phyloP scores from a whole-genome alignment of 495 filamentous ascomycete species.

The Friedmanniomyces simplex region DNA sequence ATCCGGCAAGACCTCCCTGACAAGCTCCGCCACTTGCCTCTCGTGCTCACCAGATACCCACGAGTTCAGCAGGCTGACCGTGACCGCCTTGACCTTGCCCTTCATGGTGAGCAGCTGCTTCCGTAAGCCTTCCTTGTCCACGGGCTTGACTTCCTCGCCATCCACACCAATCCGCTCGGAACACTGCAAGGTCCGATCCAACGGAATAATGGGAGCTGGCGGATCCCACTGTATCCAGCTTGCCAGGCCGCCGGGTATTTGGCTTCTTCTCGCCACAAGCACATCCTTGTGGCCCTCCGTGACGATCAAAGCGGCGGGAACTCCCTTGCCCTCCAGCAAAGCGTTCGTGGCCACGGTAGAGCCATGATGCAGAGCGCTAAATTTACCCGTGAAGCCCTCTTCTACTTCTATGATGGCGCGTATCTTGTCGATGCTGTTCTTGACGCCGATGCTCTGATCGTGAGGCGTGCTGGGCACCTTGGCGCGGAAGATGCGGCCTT shows the following conservation, averaged over 20 bases:
- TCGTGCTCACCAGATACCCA: slow-evolving; percentile 39
- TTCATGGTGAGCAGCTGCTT: slow-evolving; percentile 26
- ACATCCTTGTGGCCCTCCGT: slow-evolving; percentile 27
- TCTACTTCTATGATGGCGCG: slow-evolving; percentile 23
- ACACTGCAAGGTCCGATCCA: slow-evolving; percentile 41
- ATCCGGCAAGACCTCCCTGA: slow-evolving; percentile 34
- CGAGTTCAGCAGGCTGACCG: slow-evolving; percentile 41
- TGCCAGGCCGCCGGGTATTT: slow-evolving; percentile 41
- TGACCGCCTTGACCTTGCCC: slow-evolving; percentile 38
- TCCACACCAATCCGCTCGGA: slow-evolving; percentile 38
- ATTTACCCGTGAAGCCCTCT: slow-evolving; percentile 25
- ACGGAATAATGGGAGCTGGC: slow-evolving; percentile 40
- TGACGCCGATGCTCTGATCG: slow-evolving; percentile 42
- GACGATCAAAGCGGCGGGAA: slow-evolving; percentile 22
- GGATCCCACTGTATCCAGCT: slow-evolving; percentile 40
- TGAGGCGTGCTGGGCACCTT: slow-evolving; percentile 41
- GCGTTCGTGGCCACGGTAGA: slow-evolving; percentile 24
- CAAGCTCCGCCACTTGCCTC: slow-evolving; percentile 28
- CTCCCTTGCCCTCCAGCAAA: slow-evolving; percentile 25
- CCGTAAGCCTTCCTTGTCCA: slow-evolving; percentile 34
- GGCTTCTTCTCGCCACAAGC: slow-evolving; percentile 36
- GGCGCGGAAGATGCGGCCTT: slow-evolving; percentile 34
- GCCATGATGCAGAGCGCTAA: slow-evolving; percentile 25
- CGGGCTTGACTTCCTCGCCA: slow-evolving; percentile 33
- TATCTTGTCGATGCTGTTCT: slow-evolving; percentile 35